Percentiles rank a stretch among this genome's conserved stretches.
phyloP scores from a whole-genome alignment of 1,139 yeast species.

The Taphrina populina region DNA sequence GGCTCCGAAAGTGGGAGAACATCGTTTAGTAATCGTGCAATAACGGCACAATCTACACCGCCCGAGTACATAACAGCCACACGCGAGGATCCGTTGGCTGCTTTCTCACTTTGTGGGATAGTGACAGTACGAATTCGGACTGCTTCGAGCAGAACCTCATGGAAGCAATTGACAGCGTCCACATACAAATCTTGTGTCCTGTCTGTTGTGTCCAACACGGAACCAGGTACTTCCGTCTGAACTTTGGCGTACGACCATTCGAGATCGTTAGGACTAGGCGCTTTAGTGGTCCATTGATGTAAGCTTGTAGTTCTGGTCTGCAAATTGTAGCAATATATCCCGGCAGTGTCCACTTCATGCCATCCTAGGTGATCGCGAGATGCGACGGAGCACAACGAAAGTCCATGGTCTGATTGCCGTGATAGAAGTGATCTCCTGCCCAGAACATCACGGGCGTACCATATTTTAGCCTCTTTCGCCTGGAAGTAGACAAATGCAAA shows the following conservation, averaged over 20 bases:
- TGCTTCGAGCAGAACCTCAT: conserved; percentile 26
- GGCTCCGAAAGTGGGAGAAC: conserved; percentile 43
- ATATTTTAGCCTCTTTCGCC: conserved; percentile 50
- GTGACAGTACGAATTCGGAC: conserved; percentile 36
- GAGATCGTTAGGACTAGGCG: not conserved
- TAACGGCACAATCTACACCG: conserved; percentile 84
- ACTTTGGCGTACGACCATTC: conserved; percentile 1
- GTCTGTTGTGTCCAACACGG: not conserved
- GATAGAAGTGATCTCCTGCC: conserved; percentile 78
- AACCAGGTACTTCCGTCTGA: not conserved
- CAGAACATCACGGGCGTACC: conserved; percentile 78
- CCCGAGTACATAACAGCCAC: conserved; percentile 79
- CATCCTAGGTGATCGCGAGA: conserved; percentile 36
- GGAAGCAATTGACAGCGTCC: conserved; percentile 8
- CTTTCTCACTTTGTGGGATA: conserved; percentile 28
- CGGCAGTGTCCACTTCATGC: conserved; percentile 44
- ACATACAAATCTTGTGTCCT: not conserved
- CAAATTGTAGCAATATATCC: conserved; percentile 41
- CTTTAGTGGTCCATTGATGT: not conserved
- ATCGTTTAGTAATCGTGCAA: conserved; percentile 53
- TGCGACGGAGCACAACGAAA: conserved; percentile 43
- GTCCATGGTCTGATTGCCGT: conserved; percentile 43
- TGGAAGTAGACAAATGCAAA: conserved; percentile 64
- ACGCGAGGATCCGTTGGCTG: conserved; percentile 16
- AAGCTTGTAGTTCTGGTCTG: not conserved